phyloP scores from a whole-genome alignment of 2,329 filamentous ascomycete genomes.

The Fusarium virguliforme region DNA sequence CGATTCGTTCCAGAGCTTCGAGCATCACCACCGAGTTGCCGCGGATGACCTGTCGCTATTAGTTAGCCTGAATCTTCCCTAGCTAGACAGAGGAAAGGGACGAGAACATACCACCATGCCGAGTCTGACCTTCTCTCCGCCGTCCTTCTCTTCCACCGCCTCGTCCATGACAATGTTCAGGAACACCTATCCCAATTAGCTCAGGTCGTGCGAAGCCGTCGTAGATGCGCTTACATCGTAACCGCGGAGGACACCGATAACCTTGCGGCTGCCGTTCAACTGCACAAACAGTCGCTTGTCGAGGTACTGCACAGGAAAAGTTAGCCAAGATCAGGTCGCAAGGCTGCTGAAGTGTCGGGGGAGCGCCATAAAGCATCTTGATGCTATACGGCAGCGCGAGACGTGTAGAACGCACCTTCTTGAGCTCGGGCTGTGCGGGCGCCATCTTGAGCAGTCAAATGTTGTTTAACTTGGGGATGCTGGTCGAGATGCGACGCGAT shows the following conservation, averaged over 20 bases:
- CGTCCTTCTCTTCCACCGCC: slow-evolving; percentile 93
- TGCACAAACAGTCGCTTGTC: slow-evolving; percentile 99
- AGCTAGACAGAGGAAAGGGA: neutral
- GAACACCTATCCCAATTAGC: slow-evolving; percentile 79
- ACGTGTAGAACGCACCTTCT: slow-evolving; percentile 79
- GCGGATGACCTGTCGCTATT: slow-evolving; percentile 81
- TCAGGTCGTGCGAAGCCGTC: too few relatives aligned
- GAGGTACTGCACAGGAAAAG: slow-evolving; percentile 80
- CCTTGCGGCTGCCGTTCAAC: slow-evolving; percentile 97
- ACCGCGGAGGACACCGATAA: slow-evolving; percentile 92
- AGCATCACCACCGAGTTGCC: slow-evolving; percentile 99
- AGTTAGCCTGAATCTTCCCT: slow-evolving; percentile 45
- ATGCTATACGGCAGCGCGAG: neutral
- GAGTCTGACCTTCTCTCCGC: slow-evolving; percentile 89
- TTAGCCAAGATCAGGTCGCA: slow-evolving; percentile 45
- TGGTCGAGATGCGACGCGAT: slow-evolving; percentile 52
- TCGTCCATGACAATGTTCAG: slow-evolving; percentile 98
- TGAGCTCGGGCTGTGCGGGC: slow-evolving; percentile 98
- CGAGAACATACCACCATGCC: slow-evolving; percentile 86
- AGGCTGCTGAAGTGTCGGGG: neutral
- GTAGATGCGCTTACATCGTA: slow-evolving; percentile 82
- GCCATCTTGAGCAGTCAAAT: slow-evolving; percentile 79
- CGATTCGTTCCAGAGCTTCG: slow-evolving; percentile 82
- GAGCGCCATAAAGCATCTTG: neutral
- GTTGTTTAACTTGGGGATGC: slow-evolving; percentile 45